Base-by-base conservation (phyloP, 805 yeast species). In the Wickerhamiella sergipiensis region DNA sequence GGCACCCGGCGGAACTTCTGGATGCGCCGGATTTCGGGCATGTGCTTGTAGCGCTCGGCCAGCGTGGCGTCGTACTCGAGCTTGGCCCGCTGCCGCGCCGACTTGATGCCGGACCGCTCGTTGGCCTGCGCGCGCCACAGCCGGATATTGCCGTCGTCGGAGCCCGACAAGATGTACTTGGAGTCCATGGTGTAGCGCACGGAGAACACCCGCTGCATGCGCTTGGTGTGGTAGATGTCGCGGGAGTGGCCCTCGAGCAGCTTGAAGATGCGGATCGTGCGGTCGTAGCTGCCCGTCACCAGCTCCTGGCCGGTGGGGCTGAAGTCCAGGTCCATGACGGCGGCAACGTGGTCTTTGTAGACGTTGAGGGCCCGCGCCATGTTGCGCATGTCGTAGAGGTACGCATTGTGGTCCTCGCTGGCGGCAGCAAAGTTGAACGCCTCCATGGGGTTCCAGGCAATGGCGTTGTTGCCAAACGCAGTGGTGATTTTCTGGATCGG, bases 381-480 rank as follows among this genome's bases (percentile, higher is more conserved):
- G 62, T 89, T 85, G 65, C 99, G 76, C 97, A 94, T 90, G 69
- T 92, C 99, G 79, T 95, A 94, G 50, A 84, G 75, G 66, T 92
- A 92, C 9, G 83, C 81, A 65, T 92, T 92, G 67, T 90, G 97
- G 70, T 92, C 97, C 68, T 92, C 99, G 62, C 80, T 79, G 2
- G 87, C 97, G 42, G 85, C 79, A 17, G 89, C 97, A 70, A 92
- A 90, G 63, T 84, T 80, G 69, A 78, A 92, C 1, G 97, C 95
- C 67, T 92, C 97, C 83, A 92, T 85, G 4, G 99, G 99, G 68
- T 92, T 92, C 97, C 97, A 92, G 51, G 88, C 76, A 23, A 92
- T 74, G 46, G 90, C 74, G 66, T 92, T 92, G 18, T 89, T 85
- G 60, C 94, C 76, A 76, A 92, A 73, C 18, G 79, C 71, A 24